Conservation (phyloP, 129 eudicot species). For the Artemisia annua region DNA sequence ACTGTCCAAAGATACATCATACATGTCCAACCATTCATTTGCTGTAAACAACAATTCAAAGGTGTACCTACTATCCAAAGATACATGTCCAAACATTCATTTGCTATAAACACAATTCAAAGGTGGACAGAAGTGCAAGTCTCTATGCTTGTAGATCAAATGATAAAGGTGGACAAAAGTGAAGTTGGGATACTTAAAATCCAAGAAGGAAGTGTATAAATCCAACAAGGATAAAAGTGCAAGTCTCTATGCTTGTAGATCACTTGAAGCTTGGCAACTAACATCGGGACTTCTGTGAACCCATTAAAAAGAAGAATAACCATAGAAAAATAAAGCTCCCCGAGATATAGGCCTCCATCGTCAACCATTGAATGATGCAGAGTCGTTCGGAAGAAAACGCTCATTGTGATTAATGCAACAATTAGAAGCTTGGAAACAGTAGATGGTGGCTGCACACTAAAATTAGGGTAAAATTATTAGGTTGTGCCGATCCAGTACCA, state of each 20-base stretch:
- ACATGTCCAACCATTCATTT: no score
- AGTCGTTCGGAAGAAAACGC: constrained; percentile 84
- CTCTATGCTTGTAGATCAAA: no score
- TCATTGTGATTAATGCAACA: constrained; percentile 91
- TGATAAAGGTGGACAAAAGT: no score
- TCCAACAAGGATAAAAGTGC: constrained; percentile 97
- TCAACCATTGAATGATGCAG: constrained; percentile 79
- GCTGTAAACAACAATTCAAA: no score
- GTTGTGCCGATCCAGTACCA: no score
- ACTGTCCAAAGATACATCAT: no score
- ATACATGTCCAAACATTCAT: no score
- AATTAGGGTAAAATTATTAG: no score
- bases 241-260: constrained; percentile 95
- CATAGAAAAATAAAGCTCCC: constrained; percentile 89
- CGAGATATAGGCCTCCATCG: constrained; percentile 88
- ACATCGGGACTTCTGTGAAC: constrained; percentile 95
- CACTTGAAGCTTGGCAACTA: constrained; percentile 87
- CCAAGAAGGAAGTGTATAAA: constrained; percentile 95
- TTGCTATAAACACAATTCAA: no score
- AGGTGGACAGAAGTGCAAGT: no score
- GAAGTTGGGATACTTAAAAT: constrained; percentile 86
- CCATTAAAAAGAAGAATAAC: constrained; percentile 96
- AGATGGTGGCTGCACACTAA: no score
- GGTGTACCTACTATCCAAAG: no score
- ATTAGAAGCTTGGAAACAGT: constrained; percentile 69